Evolutionary conservation across 75 land plant genomes (phyloP).

Genomic region (Gnetum montanum): DNA sequence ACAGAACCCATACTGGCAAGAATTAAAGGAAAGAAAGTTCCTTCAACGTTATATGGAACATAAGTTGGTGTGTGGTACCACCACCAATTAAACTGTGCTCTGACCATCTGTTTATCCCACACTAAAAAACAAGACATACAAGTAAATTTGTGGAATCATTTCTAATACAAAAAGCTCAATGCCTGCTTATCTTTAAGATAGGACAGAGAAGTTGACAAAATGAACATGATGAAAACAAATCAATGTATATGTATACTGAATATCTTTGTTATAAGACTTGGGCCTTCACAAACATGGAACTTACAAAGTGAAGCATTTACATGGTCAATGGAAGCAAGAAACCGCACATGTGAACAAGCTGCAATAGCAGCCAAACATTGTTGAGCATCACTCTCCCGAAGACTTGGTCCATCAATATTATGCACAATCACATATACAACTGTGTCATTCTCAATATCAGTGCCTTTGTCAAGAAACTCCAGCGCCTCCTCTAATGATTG

Average conservation of each 20-base stretch:
- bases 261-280: too few species aligned
- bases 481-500: conserved; percentile 71
- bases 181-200: too few species aligned
- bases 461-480: conserved; percentile 35
- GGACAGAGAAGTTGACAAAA: too few species aligned
- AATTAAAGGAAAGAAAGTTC: conserved; percentile 64
- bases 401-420: conserved; percentile 93
- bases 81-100: conserved; percentile 92
- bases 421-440: conserved; percentile 66
- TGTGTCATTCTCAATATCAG: conserved; percentile 23
- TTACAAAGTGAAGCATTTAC: conserved; percentile 91
- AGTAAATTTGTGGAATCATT: neutral
- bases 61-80: conserved; percentile 98
- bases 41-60: conserved; percentile 84
- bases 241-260: neutral
- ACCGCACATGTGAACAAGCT: conserved; percentile 50
- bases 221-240: too few species aligned
- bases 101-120: conserved; percentile 99
- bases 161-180: too few species aligned
- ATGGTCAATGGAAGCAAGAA: conserved; percentile 91
- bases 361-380: conserved; percentile 70
- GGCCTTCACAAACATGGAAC: too few species aligned
- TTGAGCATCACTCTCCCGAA: conserved; percentile 80
- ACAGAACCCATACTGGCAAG: conserved; percentile 46
- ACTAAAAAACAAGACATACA: conserved; percentile 30